These are phyloP conservation scores for Chrysosphaeria jannelii DNA, from an alignment of 2,329 filamentous ascomycete species.

Conservation along the genomic window DNA sequence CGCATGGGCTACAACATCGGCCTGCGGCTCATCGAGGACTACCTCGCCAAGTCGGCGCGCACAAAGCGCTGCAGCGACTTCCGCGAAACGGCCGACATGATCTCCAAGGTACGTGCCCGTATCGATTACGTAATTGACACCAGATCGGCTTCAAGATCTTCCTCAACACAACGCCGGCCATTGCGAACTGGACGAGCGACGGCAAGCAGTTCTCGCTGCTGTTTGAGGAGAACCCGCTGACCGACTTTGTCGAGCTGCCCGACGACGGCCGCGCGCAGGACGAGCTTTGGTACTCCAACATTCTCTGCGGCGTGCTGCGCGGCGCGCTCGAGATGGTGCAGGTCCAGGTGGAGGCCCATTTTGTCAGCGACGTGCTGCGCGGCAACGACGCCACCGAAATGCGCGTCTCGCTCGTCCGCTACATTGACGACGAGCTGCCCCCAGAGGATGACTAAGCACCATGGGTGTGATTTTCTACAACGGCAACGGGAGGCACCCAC, in stretches of 20 bases:
- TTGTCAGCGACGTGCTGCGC: constrained; percentile 73
- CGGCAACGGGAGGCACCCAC: no score
- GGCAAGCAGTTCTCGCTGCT: constrained; percentile 89
- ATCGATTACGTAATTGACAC: background rate
- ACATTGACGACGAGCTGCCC: constrained; percentile 92
- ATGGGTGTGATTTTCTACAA: no score
- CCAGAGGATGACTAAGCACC: constrained; percentile 63
- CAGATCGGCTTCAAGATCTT: constrained; percentile 98
- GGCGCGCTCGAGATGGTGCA: constrained; percentile 95
- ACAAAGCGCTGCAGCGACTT: constrained; percentile 78
- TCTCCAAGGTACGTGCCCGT: constrained; percentile 34
- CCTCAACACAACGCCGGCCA: constrained; percentile 75
- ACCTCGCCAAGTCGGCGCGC: constrained; percentile 79
- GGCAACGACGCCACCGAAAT: constrained; percentile 96
- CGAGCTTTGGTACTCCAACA: constrained; percentile 95
- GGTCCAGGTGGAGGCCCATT: constrained; percentile 95
- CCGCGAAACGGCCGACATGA: constrained; percentile 86
- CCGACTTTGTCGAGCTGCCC: constrained; percentile 89
- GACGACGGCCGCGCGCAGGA: constrained; percentile 90
- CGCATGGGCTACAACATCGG: constrained; percentile 99
- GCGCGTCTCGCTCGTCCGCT: constrained; percentile 69
- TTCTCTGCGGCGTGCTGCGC: constrained; percentile 72
- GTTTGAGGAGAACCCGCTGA: constrained; percentile 89
- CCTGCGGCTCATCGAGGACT: constrained; percentile 84
- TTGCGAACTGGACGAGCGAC: constrained; percentile 89